Evolutionary conservation across 1,284 basidiomycete species (phyloP).

Genomic region (Trametes sp.): DNA sequence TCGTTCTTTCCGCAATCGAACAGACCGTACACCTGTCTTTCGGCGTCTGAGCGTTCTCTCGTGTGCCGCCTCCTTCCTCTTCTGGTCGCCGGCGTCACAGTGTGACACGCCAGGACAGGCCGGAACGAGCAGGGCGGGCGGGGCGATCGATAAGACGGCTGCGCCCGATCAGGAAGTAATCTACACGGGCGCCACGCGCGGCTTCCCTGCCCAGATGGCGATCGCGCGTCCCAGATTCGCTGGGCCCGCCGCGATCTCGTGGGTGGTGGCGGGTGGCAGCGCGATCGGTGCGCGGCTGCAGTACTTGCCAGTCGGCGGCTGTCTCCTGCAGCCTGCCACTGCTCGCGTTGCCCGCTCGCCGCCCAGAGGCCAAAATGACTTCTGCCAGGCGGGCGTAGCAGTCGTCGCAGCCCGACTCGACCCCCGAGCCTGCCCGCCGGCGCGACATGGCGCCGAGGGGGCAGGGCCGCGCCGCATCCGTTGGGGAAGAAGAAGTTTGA

Average conservation of each 20-base stretch:
- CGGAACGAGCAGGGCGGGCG: no score
- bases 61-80: background rate
- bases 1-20: conserved; percentile 3
- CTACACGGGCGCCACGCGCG: conserved; percentile 5
- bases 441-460: conserved; percentile 9
- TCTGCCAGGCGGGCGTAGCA: background rate
- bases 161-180: conserved; percentile 19
- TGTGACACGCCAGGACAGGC: no score
- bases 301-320: no score
- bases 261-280: conserved; percentile 4
- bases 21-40: conserved; percentile 10
- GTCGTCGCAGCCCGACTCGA: background rate
- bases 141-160: conserved; percentile 17
- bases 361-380: no score
- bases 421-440: background rate
- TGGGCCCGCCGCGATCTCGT: conserved; percentile 6
- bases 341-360: no score
- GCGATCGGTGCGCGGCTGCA: conserved; percentile 14
- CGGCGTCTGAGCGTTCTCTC: conserved; percentile 4
- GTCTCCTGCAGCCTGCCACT: no score
- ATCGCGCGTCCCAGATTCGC: conserved; percentile 16
- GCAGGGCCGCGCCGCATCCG: background rate
- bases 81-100: conserved; percentile 10
- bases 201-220: conserved; percentile 8
- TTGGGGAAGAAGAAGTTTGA: background rate